Conservation (phyloP, 2,329 filamentous ascomycete species). For the Chaetomium strumarium region DNA sequence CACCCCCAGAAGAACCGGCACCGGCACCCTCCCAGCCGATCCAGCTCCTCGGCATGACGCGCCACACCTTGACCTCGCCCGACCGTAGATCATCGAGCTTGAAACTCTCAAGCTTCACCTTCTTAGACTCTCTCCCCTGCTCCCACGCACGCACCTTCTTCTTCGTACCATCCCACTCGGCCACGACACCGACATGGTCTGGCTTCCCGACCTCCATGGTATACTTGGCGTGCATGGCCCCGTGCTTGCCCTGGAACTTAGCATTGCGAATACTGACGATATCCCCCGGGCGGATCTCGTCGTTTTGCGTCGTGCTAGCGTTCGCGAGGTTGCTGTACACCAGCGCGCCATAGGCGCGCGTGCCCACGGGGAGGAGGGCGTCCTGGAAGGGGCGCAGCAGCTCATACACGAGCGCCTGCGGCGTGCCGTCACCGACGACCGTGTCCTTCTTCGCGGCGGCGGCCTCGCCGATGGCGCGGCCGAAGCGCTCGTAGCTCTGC, state of each 20-base stretch:
- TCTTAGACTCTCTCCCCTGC: conserved; percentile 87
- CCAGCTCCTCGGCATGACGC: conserved; percentile 87
- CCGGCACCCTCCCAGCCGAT: conserved; percentile 69
- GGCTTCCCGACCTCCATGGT: conserved; percentile 78
- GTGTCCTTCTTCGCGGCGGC: conserved; percentile 68
- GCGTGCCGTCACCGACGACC: conserved; percentile 77
- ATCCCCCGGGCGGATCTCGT: conserved; percentile 88
- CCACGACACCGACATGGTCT: conserved; percentile 84
- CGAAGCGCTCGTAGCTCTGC: conserved; percentile 73
- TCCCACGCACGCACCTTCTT: conserved; percentile 96
- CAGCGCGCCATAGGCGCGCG: conserved; percentile 79
- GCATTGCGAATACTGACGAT: conserved; percentile 90
- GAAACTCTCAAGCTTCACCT: conserved; percentile 91
- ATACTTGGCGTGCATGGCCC: conserved; percentile 94
- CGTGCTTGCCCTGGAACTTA: conserved; percentile 91
- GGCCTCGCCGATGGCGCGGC: conserved; percentile 67
- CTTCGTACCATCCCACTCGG: conserved; percentile 97
- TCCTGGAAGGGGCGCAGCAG: conserved; percentile 68
- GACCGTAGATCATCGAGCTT: conserved; percentile 85
- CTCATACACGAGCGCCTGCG: conserved; percentile 70
- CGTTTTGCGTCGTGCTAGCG: conserved; percentile 79
- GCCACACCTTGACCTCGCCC: conserved; percentile 96
- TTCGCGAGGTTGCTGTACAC: conserved; percentile 96
- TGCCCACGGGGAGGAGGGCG: conserved; percentile 78
- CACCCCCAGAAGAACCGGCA: conserved; percentile 66